These are phyloP conservation scores for Hypocrella siamensis DNA, from an alignment of 2,329 filamentous ascomycete genomes.

Conservation along the genomic window DNA sequence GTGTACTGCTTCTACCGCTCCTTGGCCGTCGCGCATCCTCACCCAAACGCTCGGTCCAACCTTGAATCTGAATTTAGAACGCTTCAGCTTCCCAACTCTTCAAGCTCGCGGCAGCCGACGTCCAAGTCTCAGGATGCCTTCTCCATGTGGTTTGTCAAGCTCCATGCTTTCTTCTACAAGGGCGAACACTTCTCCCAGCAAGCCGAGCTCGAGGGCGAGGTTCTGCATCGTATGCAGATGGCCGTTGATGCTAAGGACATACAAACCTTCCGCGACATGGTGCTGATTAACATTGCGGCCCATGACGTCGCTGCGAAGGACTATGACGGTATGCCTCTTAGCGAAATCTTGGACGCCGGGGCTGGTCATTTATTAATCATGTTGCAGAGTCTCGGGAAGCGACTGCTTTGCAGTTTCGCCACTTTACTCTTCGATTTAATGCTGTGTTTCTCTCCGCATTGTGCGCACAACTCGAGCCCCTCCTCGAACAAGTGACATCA, in stretches of 20 bases:
- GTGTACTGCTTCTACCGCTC: constrained; percentile 85
- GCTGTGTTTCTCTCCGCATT: constrained; percentile 60
- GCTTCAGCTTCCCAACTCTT: constrained; percentile 23
- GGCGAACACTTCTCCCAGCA: constrained; percentile 61
- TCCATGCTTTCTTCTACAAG: constrained; percentile 74
- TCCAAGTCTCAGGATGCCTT: constrained; percentile 49
- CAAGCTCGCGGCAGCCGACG: constrained; percentile 16
- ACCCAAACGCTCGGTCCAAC: constrained; percentile 60
- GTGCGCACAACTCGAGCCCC: constrained; percentile 52
- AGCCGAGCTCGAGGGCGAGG: constrained; percentile 70
- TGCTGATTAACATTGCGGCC: constrained; percentile 73
- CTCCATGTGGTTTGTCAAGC: constrained; percentile 65
- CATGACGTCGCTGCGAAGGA: constrained; percentile 47
- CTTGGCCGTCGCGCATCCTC: constrained; percentile 56
- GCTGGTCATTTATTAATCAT: neutral
- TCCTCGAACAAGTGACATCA: constrained; percentile 32
- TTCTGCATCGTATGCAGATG: constrained; percentile 61
- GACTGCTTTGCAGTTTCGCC: constrained; percentile 30
- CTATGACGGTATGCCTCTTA: constrained; percentile 16
- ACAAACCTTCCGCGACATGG: constrained; percentile 58
- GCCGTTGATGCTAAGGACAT: constrained; percentile 54
- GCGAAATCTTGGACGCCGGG: no score
- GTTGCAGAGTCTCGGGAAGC: constrained; percentile 28
- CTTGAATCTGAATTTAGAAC: constrained; percentile 61
- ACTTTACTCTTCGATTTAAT: constrained; percentile 63